Percentiles rank a stretch among this genome's conserved stretches.
phyloP scores from a whole-genome alignment of 1,284 basidiomycete genomes.

The Stygiomarasmius scandens region DNA sequence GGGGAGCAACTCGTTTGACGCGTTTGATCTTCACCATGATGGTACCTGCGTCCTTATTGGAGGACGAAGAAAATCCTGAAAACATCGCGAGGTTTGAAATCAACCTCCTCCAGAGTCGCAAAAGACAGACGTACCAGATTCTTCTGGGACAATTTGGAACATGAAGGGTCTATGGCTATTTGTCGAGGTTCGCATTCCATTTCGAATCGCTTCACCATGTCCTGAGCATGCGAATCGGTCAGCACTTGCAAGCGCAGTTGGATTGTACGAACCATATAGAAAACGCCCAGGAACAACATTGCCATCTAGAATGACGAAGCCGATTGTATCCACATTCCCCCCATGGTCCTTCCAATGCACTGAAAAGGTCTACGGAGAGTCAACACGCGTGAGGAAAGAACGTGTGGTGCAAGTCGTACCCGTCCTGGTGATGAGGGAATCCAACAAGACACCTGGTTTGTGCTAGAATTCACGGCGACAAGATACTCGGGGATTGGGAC shows the following conservation, averaged over 20 bases:
- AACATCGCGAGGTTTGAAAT: not conserved
- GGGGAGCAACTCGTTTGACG: conserved; percentile 33
- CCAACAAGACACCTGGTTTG: conserved; percentile 60
- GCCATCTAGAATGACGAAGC: conserved; percentile 63
- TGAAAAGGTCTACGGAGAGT: conserved; percentile 46
- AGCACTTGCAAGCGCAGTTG: too few relatives aligned
- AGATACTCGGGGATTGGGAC: conserved; percentile 54
- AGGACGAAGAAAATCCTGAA: conserved; percentile 7
- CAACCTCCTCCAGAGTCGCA: too few relatives aligned
- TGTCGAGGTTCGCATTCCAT: conserved; percentile 47
- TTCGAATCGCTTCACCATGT: conserved; percentile 46
- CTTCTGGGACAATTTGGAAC: conserved; percentile 45
- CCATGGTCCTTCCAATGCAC: conserved; percentile 66
- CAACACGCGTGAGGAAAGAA: conserved; percentile 3
- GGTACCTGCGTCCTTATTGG: conserved; percentile 48
- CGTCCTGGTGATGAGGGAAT: conserved; percentile 60
- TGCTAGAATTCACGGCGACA: conserved; percentile 43
- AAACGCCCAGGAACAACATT: conserved; percentile 60
- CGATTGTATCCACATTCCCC: conserved; percentile 51
- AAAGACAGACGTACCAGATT: conserved; percentile 24
- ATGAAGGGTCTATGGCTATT: conserved; percentile 57
- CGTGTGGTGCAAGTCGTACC: conserved; percentile 33
- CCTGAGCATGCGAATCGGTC: too few relatives aligned
- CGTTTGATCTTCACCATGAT: conserved; percentile 59
- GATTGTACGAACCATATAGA: conserved; percentile 40